Conservation (phyloP, 306 rosid genomes). For the Echinosophora koreensis region DNA sequence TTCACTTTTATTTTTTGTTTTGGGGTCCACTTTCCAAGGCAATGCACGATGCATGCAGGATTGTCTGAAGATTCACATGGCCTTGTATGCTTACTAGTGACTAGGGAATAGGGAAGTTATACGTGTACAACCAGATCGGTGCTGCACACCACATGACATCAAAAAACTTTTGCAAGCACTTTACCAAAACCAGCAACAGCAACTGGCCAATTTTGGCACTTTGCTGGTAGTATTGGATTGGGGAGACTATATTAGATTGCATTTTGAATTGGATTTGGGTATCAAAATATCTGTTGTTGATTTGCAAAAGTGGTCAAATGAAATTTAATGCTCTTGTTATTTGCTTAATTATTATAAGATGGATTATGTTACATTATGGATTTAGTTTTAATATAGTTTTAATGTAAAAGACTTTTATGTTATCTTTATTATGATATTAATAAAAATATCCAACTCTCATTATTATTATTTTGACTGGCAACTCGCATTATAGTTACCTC, state of each 20-base stretch:
- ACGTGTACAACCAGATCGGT: slow-evolving; percentile 27
- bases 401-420: too few relatives aligned
- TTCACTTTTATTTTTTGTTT: not conserved
- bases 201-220: not conserved
- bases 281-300: not conserved
- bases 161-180: not conserved
- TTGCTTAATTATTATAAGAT: not conserved
- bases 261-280: not conserved
- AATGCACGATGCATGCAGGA: not conserved
- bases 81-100: not conserved
- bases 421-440: too few relatives aligned
- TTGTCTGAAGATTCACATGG: slow-evolving; percentile 56
- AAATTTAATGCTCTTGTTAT: not conserved
- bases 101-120: not conserved
- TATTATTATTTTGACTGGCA: too few relatives aligned
- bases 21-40: slow-evolving; percentile 36
- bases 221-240: not conserved
- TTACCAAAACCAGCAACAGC: slow-evolving; percentile 3
- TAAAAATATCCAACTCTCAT: too few relatives aligned
- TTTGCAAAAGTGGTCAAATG: not conserved
- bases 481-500: too few relatives aligned
- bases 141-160: slow-evolving; percentile 28
- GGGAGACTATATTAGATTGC: not conserved
- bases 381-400: too few relatives aligned
- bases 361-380: not conserved